Evolutionary conservation across 2,329 filamentous ascomycete genomes (phyloP), one percentile per base, ranked within the genome.

Genomic region (Elsinoe necatrix): DNA sequence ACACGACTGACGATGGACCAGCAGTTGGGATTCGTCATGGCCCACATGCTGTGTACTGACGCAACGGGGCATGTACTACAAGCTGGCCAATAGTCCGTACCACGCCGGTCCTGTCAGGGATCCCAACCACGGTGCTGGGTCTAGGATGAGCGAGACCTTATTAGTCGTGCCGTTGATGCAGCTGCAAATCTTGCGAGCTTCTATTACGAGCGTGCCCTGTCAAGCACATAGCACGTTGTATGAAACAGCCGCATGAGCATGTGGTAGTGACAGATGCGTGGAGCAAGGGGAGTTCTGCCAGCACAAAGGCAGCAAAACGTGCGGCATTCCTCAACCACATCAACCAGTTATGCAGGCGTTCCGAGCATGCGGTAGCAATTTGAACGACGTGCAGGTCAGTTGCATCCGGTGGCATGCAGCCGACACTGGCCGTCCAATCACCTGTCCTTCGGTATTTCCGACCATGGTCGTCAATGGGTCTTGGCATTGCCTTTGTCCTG

Each of bases 101-200:
- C 25, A 37, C 29, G 31, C 48, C 23, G 41, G 48, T 52, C 45
- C 29, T 39, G 48, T 52, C 48, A 39, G 20, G 48, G 20, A 35
- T 37, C 48, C 31, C 48, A 52, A 39, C 48, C 48, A 37, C 20
- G 48, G 48, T 34, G 25, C 48, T 39, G 48, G 48, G 48, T 52
- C 48, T n/a, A 23, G 8, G 14, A 35, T 34, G 29, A 34, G 18
- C 45, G 11, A 14, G 20, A 45, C 45, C 45, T 14, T 18, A 5
- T 14, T 18, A 5, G 25, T 50, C 45, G 20, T 50, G 45, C 45
- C 29, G 25, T 18, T 16, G 5, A 8, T 31, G 23, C 29, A 50
- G 45, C 45, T 50, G 45, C 23, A 18, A 31, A 25, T 5, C 48
- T 52, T 39, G 48, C 31, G 48, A 52, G 48, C 5, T 52, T 39